Base-by-base conservation (phyloP, 805 yeast genomes). In the Maudiozyma serrabonitensis region DNA sequence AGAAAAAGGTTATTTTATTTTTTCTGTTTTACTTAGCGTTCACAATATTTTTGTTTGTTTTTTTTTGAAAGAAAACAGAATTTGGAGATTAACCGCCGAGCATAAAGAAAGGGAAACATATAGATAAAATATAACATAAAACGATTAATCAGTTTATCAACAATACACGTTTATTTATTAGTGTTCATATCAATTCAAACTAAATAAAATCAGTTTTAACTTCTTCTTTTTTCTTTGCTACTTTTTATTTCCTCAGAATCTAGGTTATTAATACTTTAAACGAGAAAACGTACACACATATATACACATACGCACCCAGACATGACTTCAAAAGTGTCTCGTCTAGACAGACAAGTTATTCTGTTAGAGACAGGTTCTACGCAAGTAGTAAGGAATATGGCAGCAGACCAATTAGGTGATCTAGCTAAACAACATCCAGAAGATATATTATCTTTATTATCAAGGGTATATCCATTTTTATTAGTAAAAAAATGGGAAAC, bases 351-450 rank as follows among this genome's bases (percentile, higher is more conserved):
- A 35, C 69, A 72, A 56, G 76, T 72, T 40, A 64, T 72, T 9
- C 61, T 72, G 34, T 71, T 93, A 55, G 99, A 95, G 68, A 87
- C 97, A 1, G 99, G 99, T 11, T 87, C 96, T 12, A 88, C 97
- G 5, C 87, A 87, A 39, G 85, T 88, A 63, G 93, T 93, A 42
- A 78, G 98, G 56, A 88, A 87, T 61, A 87, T 96, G 9, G 99
- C 99, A 1, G 98, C 98, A 2, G 96, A 91, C 61, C 99, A 93
- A 69, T 74, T 93, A 56, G 87, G 96, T 5, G 98, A 91, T 56
- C 75, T 95, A 38, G 97, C 96, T 26, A 85, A 85, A 64, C 84
- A 85, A 41, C 98, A 93, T 61, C 96, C 98, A 0, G 98, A 91
- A 61, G 98, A 93, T 59, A 79, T 87, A 19, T 74, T 88, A 47